Evolutionary conservation across 2,329 filamentous ascomycete genomes (phyloP).

Genomic region (Blastomyces parvus): DNA sequence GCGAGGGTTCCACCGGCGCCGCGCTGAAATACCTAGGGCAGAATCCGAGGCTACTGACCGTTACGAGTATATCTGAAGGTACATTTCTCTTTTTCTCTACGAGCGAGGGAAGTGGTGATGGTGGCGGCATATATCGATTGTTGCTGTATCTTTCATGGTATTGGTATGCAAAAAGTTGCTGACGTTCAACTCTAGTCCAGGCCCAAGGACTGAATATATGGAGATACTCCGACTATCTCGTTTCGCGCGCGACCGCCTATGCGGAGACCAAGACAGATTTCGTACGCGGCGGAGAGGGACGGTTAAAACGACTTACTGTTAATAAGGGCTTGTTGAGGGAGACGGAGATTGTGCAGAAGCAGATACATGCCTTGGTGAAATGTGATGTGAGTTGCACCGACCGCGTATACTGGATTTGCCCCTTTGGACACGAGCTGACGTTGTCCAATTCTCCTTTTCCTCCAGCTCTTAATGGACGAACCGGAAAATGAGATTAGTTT

Average conservation of each 20-base stretch:
- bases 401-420: neutral
- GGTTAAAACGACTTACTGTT: slow-evolving; percentile 74
- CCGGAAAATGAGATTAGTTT: slow-evolving; percentile 94
- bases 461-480: slow-evolving; percentile 71
- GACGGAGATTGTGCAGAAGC: slow-evolving; percentile 80
- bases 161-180: slow-evolving; percentile 23
- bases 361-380: slow-evolving; percentile 74
- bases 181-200: slow-evolving; percentile 56
- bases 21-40: slow-evolving; percentile 77
- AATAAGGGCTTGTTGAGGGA: slow-evolving; percentile 89
- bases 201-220: slow-evolving; percentile 91
- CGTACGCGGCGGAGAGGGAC: slow-evolving; percentile 70
- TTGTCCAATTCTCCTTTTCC: slow-evolving; percentile 8
- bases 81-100: slow-evolving; percentile 26
- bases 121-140: neutral
- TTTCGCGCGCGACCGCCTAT: slow-evolving; percentile 71
- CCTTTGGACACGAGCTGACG: slow-evolving; percentile 16
- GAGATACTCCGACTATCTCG: slow-evolving; percentile 79
- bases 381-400: slow-evolving; percentile 61
- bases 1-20: slow-evolving; percentile 82
- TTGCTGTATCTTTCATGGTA: neutral
- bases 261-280: slow-evolving; percentile 81
- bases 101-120: neutral
- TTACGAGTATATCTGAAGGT: slow-evolving; percentile 91
- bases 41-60: slow-evolving; percentile 71